Evolutionary conservation across 1,284 basidiomycete species (phyloP).

Genomic region (Apiotrichum akiyoshidainum): DNA sequence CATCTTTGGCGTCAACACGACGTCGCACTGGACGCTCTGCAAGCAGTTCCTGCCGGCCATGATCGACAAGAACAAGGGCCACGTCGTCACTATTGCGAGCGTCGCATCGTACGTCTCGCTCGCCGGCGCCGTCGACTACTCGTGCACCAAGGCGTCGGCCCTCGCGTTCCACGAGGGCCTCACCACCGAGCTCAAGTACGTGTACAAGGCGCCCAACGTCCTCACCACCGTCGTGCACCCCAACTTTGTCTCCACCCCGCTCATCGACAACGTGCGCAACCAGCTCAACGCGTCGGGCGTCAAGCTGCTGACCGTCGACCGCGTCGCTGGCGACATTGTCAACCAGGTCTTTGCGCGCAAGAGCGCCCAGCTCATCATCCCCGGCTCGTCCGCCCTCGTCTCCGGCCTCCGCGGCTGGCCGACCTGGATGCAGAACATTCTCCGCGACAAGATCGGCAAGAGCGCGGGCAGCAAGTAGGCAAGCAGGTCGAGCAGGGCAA

Average conservation of each 20-base stretch:
- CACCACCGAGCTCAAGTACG: slow-evolving; percentile 11
- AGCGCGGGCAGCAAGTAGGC: no score
- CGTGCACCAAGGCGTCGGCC: slow-evolving; percentile 14
- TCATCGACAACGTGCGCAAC: slow-evolving; percentile 8
- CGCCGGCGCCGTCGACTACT: slow-evolving; percentile 9
- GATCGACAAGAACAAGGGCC: slow-evolving; percentile 17
- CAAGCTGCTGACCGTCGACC: slow-evolving; percentile 10
- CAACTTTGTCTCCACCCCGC: slow-evolving; percentile 15
- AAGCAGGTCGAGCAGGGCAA: no score
- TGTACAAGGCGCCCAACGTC: slow-evolving; percentile 15
- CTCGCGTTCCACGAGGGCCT: slow-evolving; percentile 15
- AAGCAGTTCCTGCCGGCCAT: slow-evolving; percentile 16
- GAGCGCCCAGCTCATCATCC: slow-evolving; percentile 17
- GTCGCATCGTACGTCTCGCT: slow-evolving; percentile 16
- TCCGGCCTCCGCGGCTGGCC: slow-evolving; percentile 6
- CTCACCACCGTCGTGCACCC: slow-evolving; percentile 16
- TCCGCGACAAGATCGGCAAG: neutral
- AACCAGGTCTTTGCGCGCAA: slow-evolving; percentile 13
- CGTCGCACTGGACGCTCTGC: slow-evolving; percentile 15
- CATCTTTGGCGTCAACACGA: slow-evolving; percentile 17
- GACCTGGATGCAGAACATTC: slow-evolving; percentile 6
- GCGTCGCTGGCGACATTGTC: slow-evolving; percentile 14
- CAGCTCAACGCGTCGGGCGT: slow-evolving; percentile 5
- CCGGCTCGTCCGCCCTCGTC: slow-evolving; percentile 3
- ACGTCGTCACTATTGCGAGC: slow-evolving; percentile 16